Evolutionary conservation across 2,329 filamentous ascomycete species (phyloP).

Genomic region (Xylaria sp.): DNA sequence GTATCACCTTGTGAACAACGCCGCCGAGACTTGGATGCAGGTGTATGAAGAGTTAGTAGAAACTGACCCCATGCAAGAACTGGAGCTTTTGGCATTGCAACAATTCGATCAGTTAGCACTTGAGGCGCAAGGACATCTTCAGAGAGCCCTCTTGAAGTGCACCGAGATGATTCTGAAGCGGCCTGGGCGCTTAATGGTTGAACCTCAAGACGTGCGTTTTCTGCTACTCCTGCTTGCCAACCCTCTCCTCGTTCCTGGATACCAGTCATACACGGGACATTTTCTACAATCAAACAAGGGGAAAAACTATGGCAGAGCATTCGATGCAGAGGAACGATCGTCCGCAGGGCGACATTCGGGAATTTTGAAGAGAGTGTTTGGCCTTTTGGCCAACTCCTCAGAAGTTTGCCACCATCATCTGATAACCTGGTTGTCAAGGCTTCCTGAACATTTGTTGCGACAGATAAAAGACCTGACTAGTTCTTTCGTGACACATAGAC

Average conservation of each 20-base stretch:
- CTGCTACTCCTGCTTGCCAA: slow-evolving; percentile 82
- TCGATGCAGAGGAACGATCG: slow-evolving; percentile 37
- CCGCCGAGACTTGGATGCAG: slow-evolving; percentile 73
- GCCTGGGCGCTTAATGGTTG: slow-evolving; percentile 74
- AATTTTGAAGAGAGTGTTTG: slow-evolving; percentile 85
- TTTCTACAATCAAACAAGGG: slow-evolving; percentile 49
- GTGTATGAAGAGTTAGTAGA: slow-evolving; percentile 65
- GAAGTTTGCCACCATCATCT: slow-evolving; percentile 80
- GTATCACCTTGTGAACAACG: slow-evolving; percentile 76
- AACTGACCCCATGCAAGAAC: slow-evolving; percentile 46
- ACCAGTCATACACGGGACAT: slow-evolving; percentile 54
- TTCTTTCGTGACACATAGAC: slow-evolving; percentile 82
- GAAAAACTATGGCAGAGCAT: slow-evolving; percentile 27
- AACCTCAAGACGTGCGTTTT: slow-evolving; percentile 78
- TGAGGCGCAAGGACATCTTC: slow-evolving; percentile 73
- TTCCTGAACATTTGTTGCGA: slow-evolving; percentile 73
- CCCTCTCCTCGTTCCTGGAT: slow-evolving; percentile 71
- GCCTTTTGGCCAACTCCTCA: slow-evolving; percentile 79
- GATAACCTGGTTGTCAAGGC: slow-evolving; percentile 80
- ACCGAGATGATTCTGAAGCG: slow-evolving; percentile 83
- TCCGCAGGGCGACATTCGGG: slow-evolving; percentile 75
- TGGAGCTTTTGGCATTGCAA: slow-evolving; percentile 52
- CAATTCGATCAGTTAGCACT: slow-evolving; percentile 60
- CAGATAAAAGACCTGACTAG: slow-evolving; percentile 79
- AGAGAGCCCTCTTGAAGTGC: slow-evolving; percentile 77